Base-by-base conservation (phyloP, 345 rosid genomes). In the Citrus hindsii region DNA sequence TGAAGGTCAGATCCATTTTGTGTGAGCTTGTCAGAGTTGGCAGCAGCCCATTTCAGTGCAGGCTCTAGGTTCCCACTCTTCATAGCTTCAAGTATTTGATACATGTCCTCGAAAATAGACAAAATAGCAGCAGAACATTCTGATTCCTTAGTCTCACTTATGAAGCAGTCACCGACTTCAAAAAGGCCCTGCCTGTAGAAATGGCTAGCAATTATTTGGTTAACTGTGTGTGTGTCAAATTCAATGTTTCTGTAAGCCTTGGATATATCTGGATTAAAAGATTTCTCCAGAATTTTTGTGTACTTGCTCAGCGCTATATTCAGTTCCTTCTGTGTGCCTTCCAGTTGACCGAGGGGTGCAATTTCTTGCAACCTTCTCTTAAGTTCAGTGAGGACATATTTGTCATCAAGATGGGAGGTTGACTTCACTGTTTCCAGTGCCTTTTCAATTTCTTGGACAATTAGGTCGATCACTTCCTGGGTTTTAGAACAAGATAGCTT, bases 101-200 rank as follows among this genome's bases (percentile, higher is more conserved):
- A 85, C 95, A 93, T 89, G 73, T 91, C 94, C 62, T 86, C 46
- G 76, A 91, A 91, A 78, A 80, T 74, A 6, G 82, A 80, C 79
- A 85, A 85, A 80, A 81, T 70, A 30, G 79, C 76, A 0, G 81
- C 83, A 30, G 87, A 79, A 63, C 86, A 85, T 55, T 87, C 91
- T 38, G 88, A 71, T 72, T 83, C 90, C 42, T 79, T 83, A 33
- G 88, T 82, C 74, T 91, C 95, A 12, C 71, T 80, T 40, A 88
- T 64, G 55, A 93, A 90, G 80, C 86, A 90, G 78, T 93, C 97
- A 53, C 93, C 95, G 1, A 91, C 56, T 7, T 88, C 90, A 13
- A 91, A 91, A 76, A 91, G 77, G 32, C 95, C 97, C 69, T 85
- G 90, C 55, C 92, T 87, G 81, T 90, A 90, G 77, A 91, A 90